A percentile compares a stretch with the other conserved stretches of the same genome.
phyloP scores from a whole-genome alignment of 768 basidiomycete species.

The Lepiota brunneoincarnata region DNA sequence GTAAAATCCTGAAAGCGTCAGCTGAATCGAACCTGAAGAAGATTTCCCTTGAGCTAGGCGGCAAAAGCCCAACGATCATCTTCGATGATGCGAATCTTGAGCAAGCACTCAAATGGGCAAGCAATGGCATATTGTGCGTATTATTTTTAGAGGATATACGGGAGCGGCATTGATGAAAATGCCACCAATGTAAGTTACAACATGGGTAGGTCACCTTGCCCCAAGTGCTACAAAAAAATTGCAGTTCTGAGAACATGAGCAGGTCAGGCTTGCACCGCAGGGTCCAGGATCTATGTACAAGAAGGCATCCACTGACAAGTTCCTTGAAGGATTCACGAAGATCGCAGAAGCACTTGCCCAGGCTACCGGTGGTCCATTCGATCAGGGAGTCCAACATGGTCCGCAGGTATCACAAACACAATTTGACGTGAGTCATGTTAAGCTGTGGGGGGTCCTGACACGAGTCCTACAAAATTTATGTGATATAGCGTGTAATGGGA shows the following conservation, averaged over 20 bases:
- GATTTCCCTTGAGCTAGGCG: conserved; percentile 75
- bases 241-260: too few species aligned
- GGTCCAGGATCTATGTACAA: conserved; percentile 82
- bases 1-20: conserved; percentile 72
- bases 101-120: conserved; percentile 64
- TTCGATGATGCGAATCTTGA: conserved; percentile 65
- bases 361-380: conserved; percentile 65
- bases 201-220: conserved; percentile 26
- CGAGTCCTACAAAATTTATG: neutral
- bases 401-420: conserved; percentile 72
- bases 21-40: conserved; percentile 76
- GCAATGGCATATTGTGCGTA: conserved; percentile 63
- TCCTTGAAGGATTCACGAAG: conserved; percentile 55
- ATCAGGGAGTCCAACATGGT: conserved; percentile 53
- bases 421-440: conserved; percentile 47
- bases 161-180: neutral
- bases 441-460: neutral
- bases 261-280: conserved; percentile 82
- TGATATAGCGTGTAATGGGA: conserved; percentile 66
- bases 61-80: conserved; percentile 63
- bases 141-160: neutral
- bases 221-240: too few species aligned
- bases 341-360: conserved; percentile 45
- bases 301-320: conserved; percentile 75
- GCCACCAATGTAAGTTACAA: conserved; percentile 19